These are phyloP conservation scores for Alternaria gansuensis DNA, from an alignment of 2,329 filamentous ascomycete genomes.

Conservation along the genomic window DNA sequence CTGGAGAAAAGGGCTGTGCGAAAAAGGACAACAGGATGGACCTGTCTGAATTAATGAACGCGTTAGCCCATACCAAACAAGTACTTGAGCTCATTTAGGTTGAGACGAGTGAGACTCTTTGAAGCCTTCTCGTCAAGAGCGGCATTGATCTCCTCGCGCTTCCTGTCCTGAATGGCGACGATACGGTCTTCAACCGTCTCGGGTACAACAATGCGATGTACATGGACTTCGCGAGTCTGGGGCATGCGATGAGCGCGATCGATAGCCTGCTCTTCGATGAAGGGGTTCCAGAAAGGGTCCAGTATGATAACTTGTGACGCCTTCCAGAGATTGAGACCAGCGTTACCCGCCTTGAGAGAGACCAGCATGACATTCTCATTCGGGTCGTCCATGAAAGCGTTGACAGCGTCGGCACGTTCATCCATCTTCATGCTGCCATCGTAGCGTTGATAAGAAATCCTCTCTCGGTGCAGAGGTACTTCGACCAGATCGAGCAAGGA, in stretches of 20 bases:
- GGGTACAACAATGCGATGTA: constrained; percentile 80
- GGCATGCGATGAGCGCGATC: constrained; percentile 90
- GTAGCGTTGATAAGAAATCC: constrained; percentile 72
- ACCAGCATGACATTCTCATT: constrained; percentile 75
- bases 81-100: constrained; percentile 71
- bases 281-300: constrained; percentile 95
- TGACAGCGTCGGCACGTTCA: constrained; percentile 72
- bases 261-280: constrained; percentile 89
- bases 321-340: constrained; percentile 83
- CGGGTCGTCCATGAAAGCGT: constrained; percentile 70
- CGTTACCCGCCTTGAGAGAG: constrained; percentile 81
- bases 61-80: constrained; percentile 64
- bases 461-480: constrained; percentile 70
- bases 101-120: constrained; percentile 72
- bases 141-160: constrained; percentile 77
- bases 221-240: constrained; percentile 75
- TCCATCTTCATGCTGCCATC: constrained; percentile 77
- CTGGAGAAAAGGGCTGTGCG: neutral
- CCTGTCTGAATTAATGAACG: neutral
- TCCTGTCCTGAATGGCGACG: constrained; percentile 77
- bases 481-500: constrained; percentile 80
- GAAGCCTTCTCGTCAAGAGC: constrained; percentile 80
- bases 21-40: neutral
- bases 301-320: constrained; percentile 89
- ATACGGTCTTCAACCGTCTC: constrained; percentile 90